phyloP scores from a whole-genome alignment of 2,329 filamentous ascomycete species.

The Colletotrichum shisoi region DNA sequence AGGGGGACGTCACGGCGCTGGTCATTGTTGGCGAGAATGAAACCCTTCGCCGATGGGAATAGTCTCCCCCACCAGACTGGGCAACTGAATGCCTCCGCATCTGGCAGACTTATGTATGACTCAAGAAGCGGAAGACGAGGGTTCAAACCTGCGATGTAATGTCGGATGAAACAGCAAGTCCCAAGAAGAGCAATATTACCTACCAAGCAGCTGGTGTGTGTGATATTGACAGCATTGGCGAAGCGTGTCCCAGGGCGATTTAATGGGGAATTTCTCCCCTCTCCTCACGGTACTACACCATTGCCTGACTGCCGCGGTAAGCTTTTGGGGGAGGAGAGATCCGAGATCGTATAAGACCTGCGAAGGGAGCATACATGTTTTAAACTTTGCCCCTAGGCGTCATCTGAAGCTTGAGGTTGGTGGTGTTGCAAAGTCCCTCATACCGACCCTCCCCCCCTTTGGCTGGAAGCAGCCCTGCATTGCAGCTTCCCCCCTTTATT shows the following conservation, averaged over 20 bases:
- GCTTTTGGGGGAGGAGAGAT: slow-evolving; percentile 14
- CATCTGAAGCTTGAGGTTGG: slow-evolving; percentile 34
- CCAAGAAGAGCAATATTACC: neutral
- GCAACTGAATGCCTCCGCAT: slow-evolving; percentile 37
- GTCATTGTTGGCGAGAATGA: slow-evolving; percentile 37
- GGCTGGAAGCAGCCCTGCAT: slow-evolving; percentile 21
- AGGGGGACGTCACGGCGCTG: slow-evolving; percentile 26
- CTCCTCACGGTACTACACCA: slow-evolving; percentile 16
- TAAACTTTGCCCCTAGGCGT: slow-evolving; percentile 31
- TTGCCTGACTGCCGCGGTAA: slow-evolving; percentile 15
- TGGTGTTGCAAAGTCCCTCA: slow-evolving; percentile 19
- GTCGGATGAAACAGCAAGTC: neutral
- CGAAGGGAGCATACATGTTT: slow-evolving; percentile 26
- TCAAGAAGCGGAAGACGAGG: neutral
- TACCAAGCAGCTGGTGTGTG: slow-evolving; percentile 6
- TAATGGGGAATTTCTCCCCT: slow-evolving; percentile 11
- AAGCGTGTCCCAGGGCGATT: slow-evolving; percentile 11
- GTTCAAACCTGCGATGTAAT: slow-evolving; percentile 7
- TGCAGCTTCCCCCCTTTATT: slow-evolving; percentile 7
- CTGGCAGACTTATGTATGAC: neutral
- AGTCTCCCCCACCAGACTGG: slow-evolving; percentile 34
- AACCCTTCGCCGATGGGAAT: slow-evolving; percentile 31
- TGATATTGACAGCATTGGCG: slow-evolving; percentile 2
- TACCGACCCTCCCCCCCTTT: neutral
- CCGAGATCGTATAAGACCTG: slow-evolving; percentile 24